Percentiles rank a stretch among this genome's conserved stretches.
phyloP scores from a whole-genome alignment of 2,329 filamentous ascomycete genomes.

The Huntiella decipiens region DNA sequence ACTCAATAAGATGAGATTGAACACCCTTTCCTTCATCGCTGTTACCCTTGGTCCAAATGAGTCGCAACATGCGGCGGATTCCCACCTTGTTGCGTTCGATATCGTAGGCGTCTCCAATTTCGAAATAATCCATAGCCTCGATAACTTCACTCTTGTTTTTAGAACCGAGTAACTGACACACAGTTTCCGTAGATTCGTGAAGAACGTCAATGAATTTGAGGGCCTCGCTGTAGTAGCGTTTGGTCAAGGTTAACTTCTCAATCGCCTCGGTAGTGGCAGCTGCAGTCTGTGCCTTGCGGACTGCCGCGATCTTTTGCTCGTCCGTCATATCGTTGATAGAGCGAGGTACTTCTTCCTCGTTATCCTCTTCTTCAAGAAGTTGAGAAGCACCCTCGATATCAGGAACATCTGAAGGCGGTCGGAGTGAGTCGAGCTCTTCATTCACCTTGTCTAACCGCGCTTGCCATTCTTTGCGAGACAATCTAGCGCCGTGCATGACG shows the following conservation, averaged over 20 bases:
- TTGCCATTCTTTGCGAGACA: slow-evolving; percentile 73
- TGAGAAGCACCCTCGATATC: slow-evolving; percentile 58
- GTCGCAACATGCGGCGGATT: slow-evolving; percentile 82
- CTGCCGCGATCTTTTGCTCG: slow-evolving; percentile 52
- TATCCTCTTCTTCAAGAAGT: slow-evolving; percentile 75
- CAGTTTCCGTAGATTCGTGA: slow-evolving; percentile 58
- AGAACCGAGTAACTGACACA: slow-evolving; percentile 77
- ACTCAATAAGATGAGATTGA: slow-evolving; percentile 89
- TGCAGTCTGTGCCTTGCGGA: slow-evolving; percentile 68
- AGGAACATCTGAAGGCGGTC: slow-evolving; percentile 55
- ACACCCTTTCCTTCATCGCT: slow-evolving; percentile 98
- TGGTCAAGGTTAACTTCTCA: slow-evolving; percentile 68
- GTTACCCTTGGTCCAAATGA: slow-evolving; percentile 99
- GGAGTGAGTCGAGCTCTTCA: slow-evolving; percentile 58
- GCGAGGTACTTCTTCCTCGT: slow-evolving; percentile 42
- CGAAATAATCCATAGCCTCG: slow-evolving; percentile 97
- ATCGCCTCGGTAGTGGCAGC: slow-evolving; percentile 78
- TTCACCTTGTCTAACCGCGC: slow-evolving; percentile 67
- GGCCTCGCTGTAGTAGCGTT: slow-evolving; percentile 83
- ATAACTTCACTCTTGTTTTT: slow-evolving; percentile 98
- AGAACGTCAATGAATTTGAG: slow-evolving; percentile 85
- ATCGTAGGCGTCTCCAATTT: slow-evolving; percentile 87
- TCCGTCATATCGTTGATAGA: slow-evolving; percentile 69
- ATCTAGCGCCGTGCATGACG: slow-evolving; percentile 71
- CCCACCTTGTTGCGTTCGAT: slow-evolving; percentile 83